A percentile compares a stretch with the other conserved stretches of the same genome.
Evolutionary conservation across 495 filamentous ascomycete genomes (phyloP).

Genomic region (Penicillium maclennaniae): DNA sequence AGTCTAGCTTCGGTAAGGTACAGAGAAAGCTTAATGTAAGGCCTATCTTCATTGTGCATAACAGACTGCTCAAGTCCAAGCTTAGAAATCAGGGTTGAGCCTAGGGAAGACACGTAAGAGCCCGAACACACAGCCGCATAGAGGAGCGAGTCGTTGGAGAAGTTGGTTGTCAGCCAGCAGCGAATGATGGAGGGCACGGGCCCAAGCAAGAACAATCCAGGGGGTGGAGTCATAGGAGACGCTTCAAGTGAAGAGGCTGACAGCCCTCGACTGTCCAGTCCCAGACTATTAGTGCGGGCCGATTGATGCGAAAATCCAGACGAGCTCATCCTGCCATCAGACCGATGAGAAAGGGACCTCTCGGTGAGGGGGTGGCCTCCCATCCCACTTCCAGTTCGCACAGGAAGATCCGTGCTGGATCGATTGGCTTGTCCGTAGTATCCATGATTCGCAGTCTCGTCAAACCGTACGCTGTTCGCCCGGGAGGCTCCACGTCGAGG

Average conservation of each 20-base stretch:
- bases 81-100: slow-evolving; percentile 65
- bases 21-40: slow-evolving; percentile 70
- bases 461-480: slow-evolving; percentile 98
- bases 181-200: slow-evolving; percentile 90
- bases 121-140: slow-evolving; percentile 93
- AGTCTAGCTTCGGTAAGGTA: slow-evolving; percentile 90
- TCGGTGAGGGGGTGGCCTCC: slow-evolving; percentile 83
- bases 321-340: slow-evolving; percentile 92
- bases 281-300: slow-evolving; percentile 78
- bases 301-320: slow-evolving; percentile 80
- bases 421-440: slow-evolving; percentile 80
- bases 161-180: slow-evolving; percentile 87
- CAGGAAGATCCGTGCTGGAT: slow-evolving; percentile 72
- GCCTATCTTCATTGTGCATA: slow-evolving; percentile 55
- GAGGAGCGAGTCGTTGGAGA: slow-evolving; percentile 78
- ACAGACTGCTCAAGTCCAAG: slow-evolving; percentile 67
- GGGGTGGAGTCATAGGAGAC: slow-evolving; percentile 70
- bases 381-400: slow-evolving; percentile 74
- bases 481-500: slow-evolving; percentile 87
- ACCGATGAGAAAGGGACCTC: slow-evolving; percentile 87
- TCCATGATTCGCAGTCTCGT: slow-evolving; percentile 90
- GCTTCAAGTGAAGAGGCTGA: slow-evolving; percentile 57
- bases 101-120: slow-evolving; percentile 77
- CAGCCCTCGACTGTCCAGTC: slow-evolving; percentile 65
- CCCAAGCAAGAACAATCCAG: slow-evolving; percentile 76